Base-by-base conservation (phyloP, 306 rosid species). In the Astragalus glycyphyllos region DNA sequence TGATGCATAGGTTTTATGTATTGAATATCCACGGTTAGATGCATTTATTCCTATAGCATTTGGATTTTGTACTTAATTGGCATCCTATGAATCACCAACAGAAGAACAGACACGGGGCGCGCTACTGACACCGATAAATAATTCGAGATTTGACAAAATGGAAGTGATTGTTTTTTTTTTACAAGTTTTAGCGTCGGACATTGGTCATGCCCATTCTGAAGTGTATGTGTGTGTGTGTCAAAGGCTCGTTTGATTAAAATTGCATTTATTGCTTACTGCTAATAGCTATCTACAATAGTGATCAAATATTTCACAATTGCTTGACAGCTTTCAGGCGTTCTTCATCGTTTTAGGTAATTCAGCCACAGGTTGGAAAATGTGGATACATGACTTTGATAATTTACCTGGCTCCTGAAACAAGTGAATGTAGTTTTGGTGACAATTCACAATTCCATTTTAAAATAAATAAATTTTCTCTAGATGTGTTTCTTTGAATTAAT, bases 291-390 rank as follows among this genome's bases (percentile, higher is more conserved):
- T 17, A 41, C 49, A 11, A 13, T 45, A 31, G 57, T 8, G 23
- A 56, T 64, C 15, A 38, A 38, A 37, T 54, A 46, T 69, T 74
- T n/a, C 29, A 7, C 42, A 13, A 23, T 53, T 45, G 72, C 59
- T 46, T 51, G 29, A 20, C 42, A 31, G 38, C 35, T 71, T 55
- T 58, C 11, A 50, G 57, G 31, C 9, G 31, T 51, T 50, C 11
- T 3, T 8, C 26, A 16, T 50, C 57, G 34, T 20, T 53, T n/a
- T 58, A 58, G 45, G 10, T 61, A 38, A 11, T 51, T 12, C 4
- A 2, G 54, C 57, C 35, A 53, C n/a, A 38, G 44, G 15, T 15
- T 42, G 42, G 59, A 56, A 65, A 65, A 29, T 57, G 26, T 48
- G 15, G 50, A 60, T 14, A 47, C 64, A 15, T 12, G 55, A 16